A percentile compares a stretch with the other conserved stretches of the same genome.
Conservation (phyloP, 805 yeast genomes). For the Pichia exigua region DNA sequence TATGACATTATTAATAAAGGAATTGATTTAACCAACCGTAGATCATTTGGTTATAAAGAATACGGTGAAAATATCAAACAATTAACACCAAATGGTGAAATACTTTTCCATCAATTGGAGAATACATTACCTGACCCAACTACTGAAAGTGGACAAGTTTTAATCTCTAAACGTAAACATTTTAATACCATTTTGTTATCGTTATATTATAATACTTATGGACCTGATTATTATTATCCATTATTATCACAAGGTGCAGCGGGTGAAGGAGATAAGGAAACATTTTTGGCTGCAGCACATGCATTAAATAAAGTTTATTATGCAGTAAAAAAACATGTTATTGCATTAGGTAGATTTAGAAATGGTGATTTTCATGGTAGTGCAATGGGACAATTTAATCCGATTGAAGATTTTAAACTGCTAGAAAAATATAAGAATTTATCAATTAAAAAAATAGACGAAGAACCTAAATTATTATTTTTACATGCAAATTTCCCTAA, state of each 20-base stretch:
- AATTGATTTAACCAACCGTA: slow-evolving; percentile 18
- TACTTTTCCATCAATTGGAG: slow-evolving; percentile 50
- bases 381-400: slow-evolving; percentile 73
- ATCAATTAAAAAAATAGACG: slow-evolving; percentile 12
- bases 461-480: slow-evolving; percentile 35
- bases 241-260: slow-evolving; percentile 40
- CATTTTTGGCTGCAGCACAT: slow-evolving; percentile 47
- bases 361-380: slow-evolving; percentile 47
- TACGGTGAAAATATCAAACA: slow-evolving; percentile 34
- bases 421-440: slow-evolving; percentile 20
- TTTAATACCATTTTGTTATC: slow-evolving; percentile 45
- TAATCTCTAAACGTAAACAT: slow-evolving; percentile 50
- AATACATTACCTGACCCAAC: slow-evolving; percentile 60
- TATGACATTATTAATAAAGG: slow-evolving; percentile 39
- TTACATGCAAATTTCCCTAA: slow-evolving; percentile 65
- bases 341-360: slow-evolving; percentile 45
- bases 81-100: slow-evolving; percentile 30
- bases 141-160: slow-evolving; percentile 58
- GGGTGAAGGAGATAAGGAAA: slow-evolving; percentile 54
- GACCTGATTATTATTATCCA: slow-evolving; percentile 50
- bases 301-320: slow-evolving; percentile 53
- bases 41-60: slow-evolving; percentile 6
- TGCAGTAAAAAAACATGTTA: slow-evolving; percentile 48
- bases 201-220: slow-evolving; percentile 52
- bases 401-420: slow-evolving; percentile 47